Evolutionary conservation across 768 basidiomycete genomes (phyloP), one percentile per base, ranked within the genome.

Genomic region (Glaciozyma antarctica): DNA sequence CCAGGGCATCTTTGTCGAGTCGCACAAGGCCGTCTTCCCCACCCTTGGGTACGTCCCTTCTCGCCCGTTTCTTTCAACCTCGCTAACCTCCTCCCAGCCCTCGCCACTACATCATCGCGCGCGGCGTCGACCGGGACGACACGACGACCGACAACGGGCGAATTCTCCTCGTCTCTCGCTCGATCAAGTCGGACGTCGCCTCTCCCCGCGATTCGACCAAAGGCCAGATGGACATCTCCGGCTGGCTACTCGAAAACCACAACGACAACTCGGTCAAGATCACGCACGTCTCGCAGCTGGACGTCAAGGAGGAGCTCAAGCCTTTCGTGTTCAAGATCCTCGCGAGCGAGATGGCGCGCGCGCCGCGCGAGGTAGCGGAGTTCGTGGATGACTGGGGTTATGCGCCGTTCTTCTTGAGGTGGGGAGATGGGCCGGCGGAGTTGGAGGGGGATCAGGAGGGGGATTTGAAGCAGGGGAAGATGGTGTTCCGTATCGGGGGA

Each of bases 11-110:
- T 56, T 22, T 43, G 22, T 62, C 56, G 67, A 71, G 45, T 34
- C 58, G 2, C 64, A 60, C 28, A 71, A 71, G 49, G 70, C 65
- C 47, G 62, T 71, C 32, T 65, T 66, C 65, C 70, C 70, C 9
- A 32, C 26, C 0, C 38, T 67, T 54, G 54, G 59, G 66, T 67
- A 22, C 44, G 62, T 62, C 32, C 26, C 21, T n/a, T 8, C 28
- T 6, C 48, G 0, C 17, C 1, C 44, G 32, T 28, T 2, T 48
- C 21, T 12, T 24, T 48, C 12, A 21, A 2, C 47, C 4, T 16
- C 51, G 22, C 24, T 24, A n/a, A 52, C 22, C 26, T n/a, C 64
- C 55, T 26, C 28, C 41, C 28, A 57, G 60, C 3, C 51, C 61
- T 17, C 62, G 61, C 28, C 65, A 61, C 49, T 54, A 62, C 55